Percentiles rank a stretch among this genome's conserved stretches.
Evolutionary conservation across 495 filamentous ascomycete genomes (phyloP).

Genomic region (Penicillium subrubescens): DNA sequence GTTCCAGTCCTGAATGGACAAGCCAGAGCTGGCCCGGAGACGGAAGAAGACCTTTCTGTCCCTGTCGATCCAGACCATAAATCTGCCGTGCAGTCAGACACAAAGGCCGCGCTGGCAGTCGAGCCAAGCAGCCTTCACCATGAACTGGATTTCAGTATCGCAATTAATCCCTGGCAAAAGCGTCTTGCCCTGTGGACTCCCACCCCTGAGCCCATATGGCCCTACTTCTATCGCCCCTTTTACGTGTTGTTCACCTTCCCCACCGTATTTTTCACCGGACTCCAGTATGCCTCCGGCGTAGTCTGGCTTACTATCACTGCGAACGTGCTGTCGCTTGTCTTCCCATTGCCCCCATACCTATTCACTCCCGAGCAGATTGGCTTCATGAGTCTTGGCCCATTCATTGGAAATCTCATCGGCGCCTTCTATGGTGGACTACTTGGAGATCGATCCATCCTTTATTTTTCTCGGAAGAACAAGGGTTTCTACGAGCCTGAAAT

Average conservation of each 20-base stretch:
- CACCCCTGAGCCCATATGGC: slow-evolving; percentile 37
- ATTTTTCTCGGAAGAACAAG: slow-evolving; percentile 39
- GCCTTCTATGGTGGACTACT: slow-evolving; percentile 39
- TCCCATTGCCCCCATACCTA: slow-evolving; percentile 43
- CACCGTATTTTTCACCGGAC: slow-evolving; percentile 40
- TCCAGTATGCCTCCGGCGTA: slow-evolving; percentile 43
- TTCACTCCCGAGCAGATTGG: slow-evolving; percentile 46
- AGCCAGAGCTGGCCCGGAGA: not conserved
- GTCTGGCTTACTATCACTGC: slow-evolving; percentile 39
- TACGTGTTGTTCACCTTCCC: slow-evolving; percentile 35
- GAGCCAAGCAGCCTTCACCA: slow-evolving; percentile 20
- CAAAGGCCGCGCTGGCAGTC: slow-evolving; percentile 5
- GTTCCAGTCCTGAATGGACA: slow-evolving; percentile 24
- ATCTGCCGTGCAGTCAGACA: not conserved
- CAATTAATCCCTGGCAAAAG: slow-evolving; percentile 27
- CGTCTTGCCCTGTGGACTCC: slow-evolving; percentile 29
- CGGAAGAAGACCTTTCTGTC: not conserved
- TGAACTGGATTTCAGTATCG: slow-evolving; percentile 31
- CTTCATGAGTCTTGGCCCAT: slow-evolving; percentile 40
- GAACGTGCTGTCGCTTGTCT: slow-evolving; percentile 33
- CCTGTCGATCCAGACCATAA: slow-evolving; percentile 1
- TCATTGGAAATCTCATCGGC: slow-evolving; percentile 45
- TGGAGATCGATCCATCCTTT: slow-evolving; percentile 43
- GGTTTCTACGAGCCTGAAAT: slow-evolving; percentile 49
- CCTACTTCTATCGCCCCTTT: slow-evolving; percentile 39